Percentiles rank a stretch among this genome's conserved stretches.
Conservation (phyloP, 176 grass and related monocot species). For the Avena eriantha region DNA sequence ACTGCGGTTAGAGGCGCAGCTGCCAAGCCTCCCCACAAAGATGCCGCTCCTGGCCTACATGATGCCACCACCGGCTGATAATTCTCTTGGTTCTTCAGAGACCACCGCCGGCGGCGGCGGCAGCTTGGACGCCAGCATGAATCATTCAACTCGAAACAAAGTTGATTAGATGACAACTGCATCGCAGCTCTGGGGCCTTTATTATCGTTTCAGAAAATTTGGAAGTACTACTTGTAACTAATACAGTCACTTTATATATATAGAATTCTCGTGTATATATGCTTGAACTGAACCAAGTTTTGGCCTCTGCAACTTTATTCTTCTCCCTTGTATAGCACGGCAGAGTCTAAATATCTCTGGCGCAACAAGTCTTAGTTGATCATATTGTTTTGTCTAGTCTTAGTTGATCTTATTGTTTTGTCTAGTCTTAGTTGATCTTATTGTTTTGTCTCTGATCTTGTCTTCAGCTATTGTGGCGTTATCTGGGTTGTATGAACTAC, state of each 20-base stretch:
- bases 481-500: too few relatives aligned
- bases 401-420: not conserved
- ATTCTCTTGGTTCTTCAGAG: not conserved
- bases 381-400: too few relatives aligned
- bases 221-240: not conserved
- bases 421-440: not conserved
- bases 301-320: too few relatives aligned
- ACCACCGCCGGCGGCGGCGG: not conserved
- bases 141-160: not conserved
- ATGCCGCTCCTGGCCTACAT: not conserved
- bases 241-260: not conserved
- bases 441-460: too few relatives aligned
- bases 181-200: not conserved
- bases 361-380: too few relatives aligned
- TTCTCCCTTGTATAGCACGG: too few relatives aligned
- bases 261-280: not conserved
- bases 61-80: not conserved
- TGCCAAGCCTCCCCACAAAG: not conserved
- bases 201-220: not conserved
- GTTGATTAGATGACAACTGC: not conserved
- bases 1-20: not conserved
- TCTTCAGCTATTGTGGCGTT: too few relatives aligned
- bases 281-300: not conserved
- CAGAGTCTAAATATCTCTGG: too few relatives aligned
- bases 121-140: not conserved